A percentile compares a stretch with the other conserved stretches of the same genome.
Evolutionary conservation across 805 yeast genomes (phyloP).

Genomic region (Candida khao-thaluensis): DNA sequence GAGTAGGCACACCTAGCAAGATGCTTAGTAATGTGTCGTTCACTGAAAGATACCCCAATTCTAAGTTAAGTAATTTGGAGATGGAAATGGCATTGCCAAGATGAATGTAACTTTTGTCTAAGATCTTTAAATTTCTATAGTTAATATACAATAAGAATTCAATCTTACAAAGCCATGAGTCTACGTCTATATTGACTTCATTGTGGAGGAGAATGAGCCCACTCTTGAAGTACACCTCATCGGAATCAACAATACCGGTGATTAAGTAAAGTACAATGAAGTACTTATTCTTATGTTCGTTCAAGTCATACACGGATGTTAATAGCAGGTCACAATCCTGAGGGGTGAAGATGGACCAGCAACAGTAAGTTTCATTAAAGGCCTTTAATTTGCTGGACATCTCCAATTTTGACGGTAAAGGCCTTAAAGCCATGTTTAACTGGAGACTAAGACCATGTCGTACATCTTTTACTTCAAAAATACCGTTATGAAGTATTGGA

Average conservation of each 20-base stretch:
- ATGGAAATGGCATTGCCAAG: conserved; percentile 8
- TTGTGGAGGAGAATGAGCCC: conserved; percentile 28
- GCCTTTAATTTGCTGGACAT: neutral
- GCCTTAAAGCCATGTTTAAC: neutral
- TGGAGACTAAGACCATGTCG: neutral
- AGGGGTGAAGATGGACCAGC: conserved; percentile 1
- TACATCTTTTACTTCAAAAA: neutral
- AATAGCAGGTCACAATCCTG: neutral
- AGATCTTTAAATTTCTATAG: conserved; percentile 23
- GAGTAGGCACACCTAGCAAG: conserved; percentile 5
- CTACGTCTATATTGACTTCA: conserved; percentile 34
- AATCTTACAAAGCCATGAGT: conserved; percentile 44
- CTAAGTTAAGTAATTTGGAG: neutral
- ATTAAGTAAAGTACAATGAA: conserved; percentile 36
- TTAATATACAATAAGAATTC: conserved; percentile 39
- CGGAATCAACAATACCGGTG: conserved; percentile 26
- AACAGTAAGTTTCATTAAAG: conserved; percentile 3
- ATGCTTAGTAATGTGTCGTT: conserved; percentile 5
- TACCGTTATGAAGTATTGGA: neutral
- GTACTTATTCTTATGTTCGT: conserved; percentile 3
- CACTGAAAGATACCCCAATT: neutral
- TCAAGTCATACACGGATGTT: conserved; percentile 4
- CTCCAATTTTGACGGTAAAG: conserved; percentile 1
- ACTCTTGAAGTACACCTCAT: conserved; percentile 29
- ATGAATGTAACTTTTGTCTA: conserved; percentile 7